These are phyloP conservation scores for Aspergillus caelatus DNA, from an alignment of 2,329 filamentous ascomycete species.

Conservation along the genomic window DNA sequence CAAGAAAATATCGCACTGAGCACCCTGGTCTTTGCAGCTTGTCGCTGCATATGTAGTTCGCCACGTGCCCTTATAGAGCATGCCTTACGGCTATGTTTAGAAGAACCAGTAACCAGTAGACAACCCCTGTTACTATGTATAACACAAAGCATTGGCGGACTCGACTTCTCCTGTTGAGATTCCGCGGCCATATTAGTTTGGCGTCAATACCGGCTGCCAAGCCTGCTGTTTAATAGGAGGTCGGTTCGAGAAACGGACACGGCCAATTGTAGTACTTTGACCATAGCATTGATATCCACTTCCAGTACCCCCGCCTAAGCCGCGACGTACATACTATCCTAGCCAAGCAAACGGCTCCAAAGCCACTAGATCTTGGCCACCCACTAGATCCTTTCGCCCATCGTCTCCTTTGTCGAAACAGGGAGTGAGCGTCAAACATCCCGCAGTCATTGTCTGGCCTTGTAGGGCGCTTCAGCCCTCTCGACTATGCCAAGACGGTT, in stretches of 20 bases:
- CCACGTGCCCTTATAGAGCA: background rate
- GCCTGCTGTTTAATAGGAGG: background rate
- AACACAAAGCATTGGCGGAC: background rate
- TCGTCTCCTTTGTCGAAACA: background rate
- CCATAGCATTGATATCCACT: background rate
- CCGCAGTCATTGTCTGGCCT: constrained; percentile 1
- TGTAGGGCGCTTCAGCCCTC: constrained; percentile 4
- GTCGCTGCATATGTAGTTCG: background rate
- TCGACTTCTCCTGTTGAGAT: background rate
- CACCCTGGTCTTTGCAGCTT: background rate
- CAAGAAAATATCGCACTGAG: background rate
- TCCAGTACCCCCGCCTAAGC: background rate
- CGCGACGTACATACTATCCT: background rate
- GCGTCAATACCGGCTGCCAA: background rate
- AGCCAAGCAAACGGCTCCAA: constrained; percentile 1
- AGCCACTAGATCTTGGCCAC: background rate
- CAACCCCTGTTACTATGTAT: background rate
- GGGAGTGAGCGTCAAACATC: background rate
- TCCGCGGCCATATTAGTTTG: background rate
- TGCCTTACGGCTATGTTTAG: background rate
- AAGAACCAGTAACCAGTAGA: background rate
- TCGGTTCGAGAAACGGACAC: background rate
- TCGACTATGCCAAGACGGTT: background rate
- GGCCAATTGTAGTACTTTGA: background rate
- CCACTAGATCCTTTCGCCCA: background rate